Base-by-base conservation (phyloP, 2,329 filamentous ascomycete genomes). In the Cadophora malorum region DNA sequence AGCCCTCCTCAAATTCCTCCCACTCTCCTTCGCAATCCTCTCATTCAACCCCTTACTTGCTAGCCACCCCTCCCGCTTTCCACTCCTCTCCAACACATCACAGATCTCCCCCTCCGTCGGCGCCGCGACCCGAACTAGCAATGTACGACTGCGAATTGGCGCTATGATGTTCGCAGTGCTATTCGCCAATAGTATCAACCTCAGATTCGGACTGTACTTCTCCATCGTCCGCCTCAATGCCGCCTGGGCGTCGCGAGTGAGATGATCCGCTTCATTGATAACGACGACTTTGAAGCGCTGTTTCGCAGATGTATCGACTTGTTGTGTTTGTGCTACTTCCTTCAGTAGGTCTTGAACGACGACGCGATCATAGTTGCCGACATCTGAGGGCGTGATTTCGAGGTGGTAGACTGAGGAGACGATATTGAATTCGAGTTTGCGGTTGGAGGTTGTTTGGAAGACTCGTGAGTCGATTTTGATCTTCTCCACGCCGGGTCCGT, bases 391-490 rank as follows among this genome's bases (percentile, higher is more conserved):
- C 8, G 96, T 99, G 77, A 99, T 99, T 80, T 99, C 96, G 75
- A 99, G 90, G 80, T 99, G 96, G 82, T 99, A 99, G 71, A 97
- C 90, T 0, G 95, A 98, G 55, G 94, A 90, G 65, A 99, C 96
- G 72, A 99, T 97, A 82, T 97, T 99, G 87, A 99, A 99, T 81
- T 99, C 96, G 75, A 99, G 90, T 81, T 99, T 99, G 78, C 96
- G 93, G 80, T 97, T 98, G 77, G 91, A 91, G 25, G 89, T 94
- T 0, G 96, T 98, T 81, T 97, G 94, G 83, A 99, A 99, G 68
- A 97, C 91, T 72, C 96, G 92, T 14, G 94, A 93, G 78, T 99
- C 96, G 81, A 99, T 98, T 83, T 98, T 98, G 85, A 99, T 99
- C 85, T 97, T 98, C 78, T 99, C 96, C n/a, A 97, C 96, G 53